Evolutionary conservation across 306 rosid genomes (phyloP), one percentile per base, ranked within the genome.

Genomic region (Potentilla sterilis): DNA sequence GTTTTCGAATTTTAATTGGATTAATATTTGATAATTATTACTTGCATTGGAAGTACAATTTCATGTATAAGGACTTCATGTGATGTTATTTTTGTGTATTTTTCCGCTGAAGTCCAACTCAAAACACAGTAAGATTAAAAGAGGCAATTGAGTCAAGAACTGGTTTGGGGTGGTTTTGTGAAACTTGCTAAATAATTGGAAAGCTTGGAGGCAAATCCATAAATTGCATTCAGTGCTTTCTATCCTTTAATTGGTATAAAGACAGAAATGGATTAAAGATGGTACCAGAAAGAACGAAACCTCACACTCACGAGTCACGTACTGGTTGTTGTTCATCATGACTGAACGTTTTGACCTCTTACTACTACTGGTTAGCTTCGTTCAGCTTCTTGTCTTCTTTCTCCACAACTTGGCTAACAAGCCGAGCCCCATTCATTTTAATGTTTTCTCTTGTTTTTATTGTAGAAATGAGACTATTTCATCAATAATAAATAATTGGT

Each of bases 191-290:
- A 55, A 67, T 66, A 71, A 66, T 19, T 66, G 35, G 49, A 32
- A n/a, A 48, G 49, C 83, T 65, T 87, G 89, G 91, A 85, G 63
- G 78, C 80, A 77, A 81, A 85, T 87, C 38, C 91, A 88, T 88
- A 67, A 85, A 85, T 83, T 81, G 84, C 89, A 73, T 48, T 81
- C 81, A 65, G 82, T 74, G 62, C 67, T 48, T 77, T 71, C 78
- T 12, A 59, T 67, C 42, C 69, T 76, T 78, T 83, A 73, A 80
- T 69, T 78, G 82, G 70, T 62, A 73, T 69, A 70, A 80, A 74
- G 88, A 83, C 86, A 81, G 51, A 40, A 10, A 11, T 28, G 1
- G 54, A 48, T 1, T n/a, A 46, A 69, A 6, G 1, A 47, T 28
- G 12, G 68, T 54, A 8, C 28, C 28, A 54, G 61, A 59, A 24